A percentile compares a stretch with the other conserved stretches of the same genome.
phyloP scores from a whole-genome alignment of 805 yeast species.

The Torulaspora delbrueckii region DNA sequence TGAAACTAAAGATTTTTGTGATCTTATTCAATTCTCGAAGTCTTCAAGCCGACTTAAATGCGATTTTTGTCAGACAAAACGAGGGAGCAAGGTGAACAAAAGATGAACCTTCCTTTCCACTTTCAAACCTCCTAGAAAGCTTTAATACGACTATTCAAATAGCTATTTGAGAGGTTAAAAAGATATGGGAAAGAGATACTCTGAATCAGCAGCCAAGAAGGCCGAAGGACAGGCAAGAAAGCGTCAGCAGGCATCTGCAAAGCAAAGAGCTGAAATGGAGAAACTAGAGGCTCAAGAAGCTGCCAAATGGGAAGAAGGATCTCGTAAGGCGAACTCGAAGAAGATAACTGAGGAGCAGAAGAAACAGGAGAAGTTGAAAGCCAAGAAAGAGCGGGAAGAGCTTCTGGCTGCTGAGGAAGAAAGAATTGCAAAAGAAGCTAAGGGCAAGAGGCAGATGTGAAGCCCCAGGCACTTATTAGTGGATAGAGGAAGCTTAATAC shows the following conservation, averaged over 20 bases:
- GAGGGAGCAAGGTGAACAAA: background rate
- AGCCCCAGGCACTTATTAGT: too few species aligned
- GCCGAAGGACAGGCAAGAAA: slow-evolving; percentile 35
- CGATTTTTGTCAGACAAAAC: slow-evolving; percentile 3
- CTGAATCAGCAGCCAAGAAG: slow-evolving; percentile 35
- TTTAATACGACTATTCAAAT: background rate
- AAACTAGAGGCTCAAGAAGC: slow-evolving; percentile 33
- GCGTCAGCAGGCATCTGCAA: slow-evolving; percentile 30
- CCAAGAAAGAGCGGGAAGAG: slow-evolving; percentile 33
- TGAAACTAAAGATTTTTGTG: background rate
- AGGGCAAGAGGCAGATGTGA: slow-evolving; percentile 18
- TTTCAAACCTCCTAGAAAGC: background rate
- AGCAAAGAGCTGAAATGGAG: slow-evolving; percentile 23
- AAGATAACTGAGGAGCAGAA: slow-evolving; percentile 32
- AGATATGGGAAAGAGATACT: slow-evolving; percentile 36
- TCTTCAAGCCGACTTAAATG: background rate
- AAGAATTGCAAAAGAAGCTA: slow-evolving; percentile 19
- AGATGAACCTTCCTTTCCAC: background rate
- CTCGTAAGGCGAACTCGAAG: slow-evolving; percentile 25
- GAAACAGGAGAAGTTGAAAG: slow-evolving; percentile 27
- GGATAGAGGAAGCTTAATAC: slow-evolving; percentile 3
- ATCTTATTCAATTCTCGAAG: background rate
- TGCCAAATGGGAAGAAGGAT: slow-evolving; percentile 34
- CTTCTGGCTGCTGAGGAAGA: slow-evolving; percentile 34
- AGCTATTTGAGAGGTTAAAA: background rate